Evolutionary conservation across 2,329 filamentous ascomycete genomes (phyloP).

Genomic region (Bipolaris cookei): DNA sequence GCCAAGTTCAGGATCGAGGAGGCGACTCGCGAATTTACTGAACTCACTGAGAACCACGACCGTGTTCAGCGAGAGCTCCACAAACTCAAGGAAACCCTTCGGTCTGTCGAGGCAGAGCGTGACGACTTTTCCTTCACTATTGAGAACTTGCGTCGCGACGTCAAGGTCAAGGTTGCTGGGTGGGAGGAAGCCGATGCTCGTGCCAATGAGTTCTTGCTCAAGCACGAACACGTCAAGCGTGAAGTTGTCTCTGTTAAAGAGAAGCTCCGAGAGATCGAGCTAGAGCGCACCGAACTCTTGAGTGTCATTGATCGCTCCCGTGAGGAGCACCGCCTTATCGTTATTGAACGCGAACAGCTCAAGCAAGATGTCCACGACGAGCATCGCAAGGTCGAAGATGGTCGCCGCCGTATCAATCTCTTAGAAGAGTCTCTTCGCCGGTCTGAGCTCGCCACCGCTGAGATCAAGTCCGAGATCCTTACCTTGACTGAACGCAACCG

Average conservation of each 20-base stretch:
- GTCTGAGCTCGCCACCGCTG: slow-evolving; percentile 22
- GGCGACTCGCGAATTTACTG: slow-evolving; percentile 27
- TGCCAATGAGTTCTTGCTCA: slow-evolving; percentile 25
- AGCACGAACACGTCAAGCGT: slow-evolving; percentile 34
- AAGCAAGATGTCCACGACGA: slow-evolving; percentile 32
- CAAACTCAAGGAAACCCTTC: slow-evolving; percentile 31
- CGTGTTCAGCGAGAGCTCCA: slow-evolving; percentile 29
- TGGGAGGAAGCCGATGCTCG: slow-evolving; percentile 34
- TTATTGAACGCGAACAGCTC: slow-evolving; percentile 33
- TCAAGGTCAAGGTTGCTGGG: slow-evolving; percentile 26
- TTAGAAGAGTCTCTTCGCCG: slow-evolving; percentile 33
- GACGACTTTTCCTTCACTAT: slow-evolving; percentile 31
- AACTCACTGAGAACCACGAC: slow-evolving; percentile 32
- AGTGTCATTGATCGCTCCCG: slow-evolving; percentile 24
- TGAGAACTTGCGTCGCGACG: slow-evolving; percentile 30
- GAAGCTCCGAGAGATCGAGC: slow-evolving; percentile 27
- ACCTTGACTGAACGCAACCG: slow-evolving; percentile 29
- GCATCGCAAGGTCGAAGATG: slow-evolving; percentile 23
- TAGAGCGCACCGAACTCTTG: slow-evolving; percentile 27
- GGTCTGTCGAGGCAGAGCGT: slow-evolving; percentile 27
- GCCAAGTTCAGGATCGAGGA: slow-evolving; percentile 28
- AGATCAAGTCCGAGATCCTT: slow-evolving; percentile 23
- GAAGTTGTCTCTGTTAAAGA: slow-evolving; percentile 34
- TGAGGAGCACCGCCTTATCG: slow-evolving; percentile 29
- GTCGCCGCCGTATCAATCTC: slow-evolving; percentile 23